Percentiles rank a stretch among this genome's conserved stretches.
These are phyloP conservation scores for Pseudogymnoascus verrucosus DNA, from an alignment of 2,329 filamentous ascomycete genomes.

Conservation along the genomic window DNA sequence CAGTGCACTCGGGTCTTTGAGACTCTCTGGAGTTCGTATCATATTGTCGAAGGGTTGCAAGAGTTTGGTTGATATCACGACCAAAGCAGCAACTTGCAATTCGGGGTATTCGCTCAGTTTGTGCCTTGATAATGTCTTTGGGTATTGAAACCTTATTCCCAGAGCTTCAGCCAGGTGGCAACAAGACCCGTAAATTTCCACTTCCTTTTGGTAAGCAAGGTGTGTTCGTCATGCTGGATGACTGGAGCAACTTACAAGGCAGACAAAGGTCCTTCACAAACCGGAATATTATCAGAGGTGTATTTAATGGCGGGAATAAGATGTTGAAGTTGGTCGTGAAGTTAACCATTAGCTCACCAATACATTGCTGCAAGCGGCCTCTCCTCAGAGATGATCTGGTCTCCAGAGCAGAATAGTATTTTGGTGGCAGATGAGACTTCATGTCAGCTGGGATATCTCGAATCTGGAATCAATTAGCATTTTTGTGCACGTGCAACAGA, in stretches of 20 bases:
- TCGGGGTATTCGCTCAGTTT: constrained; percentile 52
- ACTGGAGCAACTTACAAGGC: constrained; percentile 48
- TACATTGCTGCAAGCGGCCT: constrained; percentile 55
- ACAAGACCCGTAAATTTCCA: constrained; percentile 56
- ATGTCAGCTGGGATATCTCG: constrained; percentile 55
- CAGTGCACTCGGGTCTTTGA: constrained; percentile 49
- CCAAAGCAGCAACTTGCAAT: constrained; percentile 58
- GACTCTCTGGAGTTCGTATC: constrained; percentile 40
- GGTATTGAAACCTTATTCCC: constrained; percentile 50
- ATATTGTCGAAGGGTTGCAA: constrained; percentile 64
- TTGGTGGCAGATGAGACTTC: constrained; percentile 53
- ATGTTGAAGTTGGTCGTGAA: constrained; percentile 64
- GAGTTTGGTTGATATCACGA: constrained; percentile 72
- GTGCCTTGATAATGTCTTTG: constrained; percentile 29
- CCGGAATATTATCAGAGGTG: constrained; percentile 57
- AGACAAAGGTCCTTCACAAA: constrained; percentile 65
- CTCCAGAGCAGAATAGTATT: constrained; percentile 53
- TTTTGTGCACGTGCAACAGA: background rate
- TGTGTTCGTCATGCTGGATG: background rate
- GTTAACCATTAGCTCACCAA: constrained; percentile 53
- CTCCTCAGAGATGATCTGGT: constrained; percentile 38
- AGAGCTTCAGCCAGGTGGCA: constrained; percentile 39
- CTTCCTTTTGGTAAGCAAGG: constrained; percentile 32
- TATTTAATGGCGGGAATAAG: constrained; percentile 64
- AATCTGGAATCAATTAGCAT: constrained; percentile 33